Conservation (phyloP, 129 eudicot species). For the Tagetes patula region DNA sequence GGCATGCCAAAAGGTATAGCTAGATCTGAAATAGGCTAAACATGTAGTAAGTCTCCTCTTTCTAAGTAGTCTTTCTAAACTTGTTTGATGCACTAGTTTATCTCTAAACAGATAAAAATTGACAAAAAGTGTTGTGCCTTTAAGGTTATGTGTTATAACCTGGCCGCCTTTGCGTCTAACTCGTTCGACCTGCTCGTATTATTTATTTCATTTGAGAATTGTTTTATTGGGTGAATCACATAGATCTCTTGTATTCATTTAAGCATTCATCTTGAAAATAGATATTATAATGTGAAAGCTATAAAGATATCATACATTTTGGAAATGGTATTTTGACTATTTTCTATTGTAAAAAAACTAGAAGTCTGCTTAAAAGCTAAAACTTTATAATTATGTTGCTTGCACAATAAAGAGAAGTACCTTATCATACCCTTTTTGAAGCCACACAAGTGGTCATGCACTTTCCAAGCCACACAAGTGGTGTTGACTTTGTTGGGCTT, state of each 20-base stretch:
- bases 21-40: background rate
- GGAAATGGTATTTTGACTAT: no score
- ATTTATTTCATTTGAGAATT: background rate
- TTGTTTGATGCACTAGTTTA: no score
- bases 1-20: background rate
- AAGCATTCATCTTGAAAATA: background rate
- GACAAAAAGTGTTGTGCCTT: no score
- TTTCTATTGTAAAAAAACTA: no score
- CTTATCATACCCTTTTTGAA: conserved; percentile 19
- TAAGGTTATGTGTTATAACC: no score
- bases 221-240: background rate
- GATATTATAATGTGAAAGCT: background rate
- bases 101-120: no score
- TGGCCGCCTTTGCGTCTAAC: background rate
- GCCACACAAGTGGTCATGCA: conserved; percentile 27
- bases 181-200: background rate
- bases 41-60: background rate
- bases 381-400: background rate
- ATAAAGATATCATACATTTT: background rate
- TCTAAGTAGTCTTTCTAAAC: no score
- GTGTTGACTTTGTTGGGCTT: conserved; percentile 27
- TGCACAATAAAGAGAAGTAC: conserved; percentile 11
- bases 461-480: conserved; percentile 30
- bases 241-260: background rate
- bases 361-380: no score